Base-by-base conservation (phyloP, 441 rosid species). In the Arabidopsis lyrata region DNA sequence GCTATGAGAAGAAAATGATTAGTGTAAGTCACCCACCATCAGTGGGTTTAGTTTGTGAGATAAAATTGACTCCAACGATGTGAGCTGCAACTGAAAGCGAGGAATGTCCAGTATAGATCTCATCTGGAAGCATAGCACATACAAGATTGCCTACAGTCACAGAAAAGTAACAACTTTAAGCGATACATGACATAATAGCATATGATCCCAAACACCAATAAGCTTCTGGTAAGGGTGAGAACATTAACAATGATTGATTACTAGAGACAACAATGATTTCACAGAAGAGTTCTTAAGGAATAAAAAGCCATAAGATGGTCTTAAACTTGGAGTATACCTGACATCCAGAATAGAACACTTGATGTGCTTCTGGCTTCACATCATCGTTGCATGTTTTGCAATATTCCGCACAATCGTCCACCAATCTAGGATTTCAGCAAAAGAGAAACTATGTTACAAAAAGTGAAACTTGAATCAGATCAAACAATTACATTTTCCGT, bases 121-220 rank as follows among this genome's bases (percentile, higher is more conserved):
- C 97, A 92, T 87, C 3, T 88, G 86, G 68, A 95, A 95, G 83
- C 97, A 95, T 32, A 95, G 87, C 55, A 87, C 86, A 42, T 95
- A 89, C 90, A 92, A 80, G 58, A 95, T 84, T 35, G 94, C 97
- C 99, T 94, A 58, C 47, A 59, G 10, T 12, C 49, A 60, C 34
- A 60, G 18, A 39, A 60, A 29, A 44, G 45, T 65, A 49, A 32
- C 31, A 47, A 64, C 24, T 64, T 45, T 64, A 64, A 65, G 57
- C 13, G 32, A 48, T 48, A 12, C 67, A 45, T 8, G 27, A 63
- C 24, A 15, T 29, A 27, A 62, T 41, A 42, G 36, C 9, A 35
- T 42, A 60, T 32, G 42, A 50, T 18, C 2, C 35, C 18, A 32
- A 62, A 27, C 24, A 2, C 8, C 18, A 5, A 44, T 42, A 24